These are phyloP conservation scores for Dactylellina haptotyla DNA, from an alignment of 2,329 filamentous ascomycete species.

Conservation along the genomic window DNA sequence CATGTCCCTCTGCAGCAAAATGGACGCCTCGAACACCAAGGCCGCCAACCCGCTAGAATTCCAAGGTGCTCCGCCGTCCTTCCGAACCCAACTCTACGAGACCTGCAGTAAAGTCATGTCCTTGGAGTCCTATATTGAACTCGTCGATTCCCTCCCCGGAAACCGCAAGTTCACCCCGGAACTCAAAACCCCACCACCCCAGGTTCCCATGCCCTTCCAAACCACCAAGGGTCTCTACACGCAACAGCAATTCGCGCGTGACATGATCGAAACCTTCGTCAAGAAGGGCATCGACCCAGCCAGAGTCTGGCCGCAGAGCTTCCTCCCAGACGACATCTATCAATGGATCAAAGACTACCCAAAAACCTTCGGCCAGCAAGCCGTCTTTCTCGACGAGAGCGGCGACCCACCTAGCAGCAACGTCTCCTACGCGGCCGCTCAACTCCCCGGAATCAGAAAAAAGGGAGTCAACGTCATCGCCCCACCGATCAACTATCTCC, in stretches of 20 bases:
- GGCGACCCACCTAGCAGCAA: constrained; percentile 68
- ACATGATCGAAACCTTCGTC: constrained; percentile 72
- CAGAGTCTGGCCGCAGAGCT: constrained; percentile 73
- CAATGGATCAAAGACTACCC: constrained; percentile 74
- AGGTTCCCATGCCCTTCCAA: constrained; percentile 76
- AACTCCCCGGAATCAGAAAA: constrained; percentile 68
- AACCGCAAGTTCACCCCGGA: constrained; percentile 74
- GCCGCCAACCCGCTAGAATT: constrained; percentile 70
- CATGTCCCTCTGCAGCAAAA: constrained; percentile 75
- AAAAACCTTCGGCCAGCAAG: constrained; percentile 68
- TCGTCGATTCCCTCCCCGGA: constrained; percentile 66
- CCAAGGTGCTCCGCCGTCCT: constrained; percentile 69
- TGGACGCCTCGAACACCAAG: constrained; percentile 72
- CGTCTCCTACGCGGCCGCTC: constrained; percentile 68
- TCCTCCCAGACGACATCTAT: constrained; percentile 71
- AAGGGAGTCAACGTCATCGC: constrained; percentile 72
- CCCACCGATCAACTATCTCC: constrained; percentile 72
- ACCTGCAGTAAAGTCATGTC: constrained; percentile 72
- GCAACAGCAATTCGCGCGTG: constrained; percentile 72
- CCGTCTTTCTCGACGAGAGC: constrained; percentile 73
- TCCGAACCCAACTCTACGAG: constrained; percentile 73
- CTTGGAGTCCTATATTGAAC: constrained; percentile 71
- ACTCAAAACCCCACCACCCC: constrained; percentile 69
- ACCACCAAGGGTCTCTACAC: constrained; percentile 67
- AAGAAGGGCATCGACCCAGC: constrained; percentile 66